phyloP scores from a whole-genome alignment of 2,329 filamentous ascomycete species.

The Eurotiales sp. region DNA sequence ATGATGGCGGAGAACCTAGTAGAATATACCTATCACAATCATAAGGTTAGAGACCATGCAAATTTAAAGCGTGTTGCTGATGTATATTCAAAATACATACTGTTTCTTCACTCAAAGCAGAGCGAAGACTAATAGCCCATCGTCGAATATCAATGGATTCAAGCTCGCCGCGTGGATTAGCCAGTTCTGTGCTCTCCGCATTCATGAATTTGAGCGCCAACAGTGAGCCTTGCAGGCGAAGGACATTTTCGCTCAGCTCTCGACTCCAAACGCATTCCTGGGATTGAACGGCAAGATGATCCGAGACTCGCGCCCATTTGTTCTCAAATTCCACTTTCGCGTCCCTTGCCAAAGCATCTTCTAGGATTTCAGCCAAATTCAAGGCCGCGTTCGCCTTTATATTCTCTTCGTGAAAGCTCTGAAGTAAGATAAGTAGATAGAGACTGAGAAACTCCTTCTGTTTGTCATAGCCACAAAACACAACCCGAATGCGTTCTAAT shows the following conservation, averaged over 20 bases:
- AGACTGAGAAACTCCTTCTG: constrained; percentile 24
- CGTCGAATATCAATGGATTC: constrained; percentile 23
- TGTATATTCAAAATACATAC: constrained; percentile 23
- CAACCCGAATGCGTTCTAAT: constrained; percentile 27
- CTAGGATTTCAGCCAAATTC: constrained; percentile 32
- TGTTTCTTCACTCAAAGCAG: constrained; percentile 40
- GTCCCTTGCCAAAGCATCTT: constrained; percentile 22
- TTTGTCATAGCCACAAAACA: constrained; percentile 21
- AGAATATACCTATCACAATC: constrained; percentile 33
- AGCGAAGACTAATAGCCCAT: constrained; percentile 34
- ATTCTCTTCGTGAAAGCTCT: constrained; percentile 19
- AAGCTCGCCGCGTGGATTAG: constrained; percentile 15
- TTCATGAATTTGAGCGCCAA: constrained; percentile 25
- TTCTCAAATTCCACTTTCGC: constrained; percentile 21
- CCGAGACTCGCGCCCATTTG: constrained; percentile 26
- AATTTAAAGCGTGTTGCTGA: too few relatives aligned
- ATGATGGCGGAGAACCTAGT: constrained; percentile 35
- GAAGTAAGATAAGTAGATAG: constrained; percentile 30
- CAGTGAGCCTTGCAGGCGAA: constrained; percentile 37
- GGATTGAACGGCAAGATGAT: constrained; percentile 23
- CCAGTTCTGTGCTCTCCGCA: constrained; percentile 11
- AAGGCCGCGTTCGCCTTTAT: constrained; percentile 28
- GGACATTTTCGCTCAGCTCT: constrained; percentile 33
- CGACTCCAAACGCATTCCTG: constrained; percentile 30
- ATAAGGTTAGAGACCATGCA: background rate